Conservation (phyloP, 2,329 filamentous ascomycete species). For the Sporothrix curviconia region DNA sequence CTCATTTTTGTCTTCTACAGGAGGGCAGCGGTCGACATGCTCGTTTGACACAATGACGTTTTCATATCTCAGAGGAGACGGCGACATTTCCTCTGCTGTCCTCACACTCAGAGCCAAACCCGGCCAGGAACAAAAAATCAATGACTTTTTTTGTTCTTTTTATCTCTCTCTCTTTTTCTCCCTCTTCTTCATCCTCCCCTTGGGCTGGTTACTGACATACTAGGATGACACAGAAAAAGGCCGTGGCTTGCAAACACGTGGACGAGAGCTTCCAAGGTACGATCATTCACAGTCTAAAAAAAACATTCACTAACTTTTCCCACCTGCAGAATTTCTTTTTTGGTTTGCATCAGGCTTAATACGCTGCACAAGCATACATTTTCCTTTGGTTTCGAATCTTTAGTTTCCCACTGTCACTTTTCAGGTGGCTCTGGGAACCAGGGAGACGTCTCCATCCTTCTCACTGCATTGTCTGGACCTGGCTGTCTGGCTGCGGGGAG, state of each 20-base stretch:
- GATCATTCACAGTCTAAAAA: no score
- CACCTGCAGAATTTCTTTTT: background rate
- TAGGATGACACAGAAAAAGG: conserved; percentile 2
- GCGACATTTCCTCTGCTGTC: background rate
- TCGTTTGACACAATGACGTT: background rate
- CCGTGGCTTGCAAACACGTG: no score
- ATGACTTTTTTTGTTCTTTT: background rate
- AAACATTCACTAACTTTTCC: background rate
- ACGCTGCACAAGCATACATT: background rate
- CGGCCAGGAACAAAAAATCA: no score
- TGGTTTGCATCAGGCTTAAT: background rate
- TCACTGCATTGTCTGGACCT: conserved; percentile 45
- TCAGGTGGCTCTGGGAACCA: background rate
- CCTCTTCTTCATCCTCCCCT: background rate
- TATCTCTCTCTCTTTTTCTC: background rate
- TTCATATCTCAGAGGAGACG: background rate
- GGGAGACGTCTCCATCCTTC: conserved; percentile 34
- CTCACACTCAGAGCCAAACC: background rate
- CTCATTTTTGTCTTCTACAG: no score
- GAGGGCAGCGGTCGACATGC: background rate
- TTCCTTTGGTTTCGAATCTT: background rate
- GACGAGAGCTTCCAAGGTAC: no score
- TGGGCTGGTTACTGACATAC: background rate
- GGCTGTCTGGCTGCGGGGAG: conserved; percentile 44
- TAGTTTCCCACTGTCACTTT: background rate